phyloP scores from a whole-genome alignment of 306 rosid genomes.

The Castanea crenata region DNA sequence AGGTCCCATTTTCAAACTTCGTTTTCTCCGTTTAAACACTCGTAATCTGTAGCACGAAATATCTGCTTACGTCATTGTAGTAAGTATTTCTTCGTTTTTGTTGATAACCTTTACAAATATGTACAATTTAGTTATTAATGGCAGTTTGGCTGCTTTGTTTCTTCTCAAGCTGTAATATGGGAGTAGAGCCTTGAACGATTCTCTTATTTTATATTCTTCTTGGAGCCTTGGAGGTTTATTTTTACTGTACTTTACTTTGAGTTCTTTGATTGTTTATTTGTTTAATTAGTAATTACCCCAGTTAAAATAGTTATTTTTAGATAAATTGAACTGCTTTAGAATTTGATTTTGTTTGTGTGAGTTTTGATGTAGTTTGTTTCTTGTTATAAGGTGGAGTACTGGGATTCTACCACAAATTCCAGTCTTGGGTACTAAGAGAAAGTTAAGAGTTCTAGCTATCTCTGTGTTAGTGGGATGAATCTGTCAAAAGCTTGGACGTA shows the following conservation, averaged over 20 bases:
- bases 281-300: not conserved
- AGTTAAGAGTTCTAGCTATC: conserved; percentile 19
- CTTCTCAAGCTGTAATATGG: not conserved
- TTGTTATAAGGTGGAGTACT: conserved; percentile 33
- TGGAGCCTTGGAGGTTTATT: too few relatives aligned
- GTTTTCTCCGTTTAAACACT: conserved; percentile 9
- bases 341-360: not conserved
- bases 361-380: not conserved
- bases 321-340: too few relatives aligned
- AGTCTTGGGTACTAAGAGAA: conserved; percentile 22
- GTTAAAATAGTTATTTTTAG: not conserved
- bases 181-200: not conserved
- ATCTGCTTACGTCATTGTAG: conserved; percentile 2
- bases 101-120: too few relatives aligned
- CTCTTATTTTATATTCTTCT: not conserved
- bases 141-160: conserved; percentile 1
- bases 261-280: not conserved
- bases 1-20: not conserved
- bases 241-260: not conserved
- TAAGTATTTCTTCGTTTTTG: not conserved
- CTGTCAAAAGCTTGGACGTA: conserved; percentile 39
- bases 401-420: not conserved
- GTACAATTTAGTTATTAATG: not conserved
- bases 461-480: conserved; percentile 45
- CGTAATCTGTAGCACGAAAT: not conserved